These are phyloP conservation scores for Phytomonas serpens DNA, from an alignment of 208 protist genomes.

Conservation along the genomic window DNA sequence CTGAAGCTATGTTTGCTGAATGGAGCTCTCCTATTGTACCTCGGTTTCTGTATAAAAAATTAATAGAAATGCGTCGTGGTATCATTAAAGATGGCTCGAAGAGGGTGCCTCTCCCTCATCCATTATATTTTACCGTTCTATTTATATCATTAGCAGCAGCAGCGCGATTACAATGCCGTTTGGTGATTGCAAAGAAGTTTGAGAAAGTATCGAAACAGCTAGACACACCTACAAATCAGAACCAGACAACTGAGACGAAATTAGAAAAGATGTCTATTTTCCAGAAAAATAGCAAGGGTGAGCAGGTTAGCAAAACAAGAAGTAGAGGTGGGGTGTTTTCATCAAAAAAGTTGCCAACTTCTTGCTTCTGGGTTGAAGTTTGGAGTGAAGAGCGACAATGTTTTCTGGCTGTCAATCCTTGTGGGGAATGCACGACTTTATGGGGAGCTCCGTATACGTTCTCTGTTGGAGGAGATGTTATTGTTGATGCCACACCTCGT, in stretches of 20 bases:
- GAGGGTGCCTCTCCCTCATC: conserved; percentile 25
- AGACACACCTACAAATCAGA: not conserved
- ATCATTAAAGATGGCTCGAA: conserved; percentile 1
- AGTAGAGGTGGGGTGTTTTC: conserved; percentile 17
- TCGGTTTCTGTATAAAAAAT: conserved; percentile 12
- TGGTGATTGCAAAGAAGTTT: conserved; percentile 31
- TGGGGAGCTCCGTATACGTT: conserved; percentile 84
- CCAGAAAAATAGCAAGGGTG: not conserved
- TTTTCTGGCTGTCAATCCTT: conserved; percentile 83
- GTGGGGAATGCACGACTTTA: conserved; percentile 50
- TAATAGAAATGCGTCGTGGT: conserved; percentile 12
- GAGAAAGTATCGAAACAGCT: conserved; percentile 14
- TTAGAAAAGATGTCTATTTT: not conserved
- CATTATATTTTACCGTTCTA: conserved; percentile 38
- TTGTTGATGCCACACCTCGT: conserved; percentile 70
- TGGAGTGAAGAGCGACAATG: conserved; percentile 70
- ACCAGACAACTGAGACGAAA: not conserved
- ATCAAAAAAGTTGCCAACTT: conserved; percentile 51
- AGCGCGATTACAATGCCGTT: conserved; percentile 14
- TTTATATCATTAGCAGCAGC: conserved; percentile 23
- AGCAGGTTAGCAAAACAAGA: not conserved
- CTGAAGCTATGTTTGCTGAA: conserved; percentile 7
- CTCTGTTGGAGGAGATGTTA: conserved; percentile 50
- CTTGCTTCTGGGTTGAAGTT: conserved; percentile 85
- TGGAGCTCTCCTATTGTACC: conserved; percentile 21